These are phyloP conservation scores for Neonectria sp. DNA, from an alignment of 2,329 filamentous ascomycete genomes.

Conservation along the genomic window DNA sequence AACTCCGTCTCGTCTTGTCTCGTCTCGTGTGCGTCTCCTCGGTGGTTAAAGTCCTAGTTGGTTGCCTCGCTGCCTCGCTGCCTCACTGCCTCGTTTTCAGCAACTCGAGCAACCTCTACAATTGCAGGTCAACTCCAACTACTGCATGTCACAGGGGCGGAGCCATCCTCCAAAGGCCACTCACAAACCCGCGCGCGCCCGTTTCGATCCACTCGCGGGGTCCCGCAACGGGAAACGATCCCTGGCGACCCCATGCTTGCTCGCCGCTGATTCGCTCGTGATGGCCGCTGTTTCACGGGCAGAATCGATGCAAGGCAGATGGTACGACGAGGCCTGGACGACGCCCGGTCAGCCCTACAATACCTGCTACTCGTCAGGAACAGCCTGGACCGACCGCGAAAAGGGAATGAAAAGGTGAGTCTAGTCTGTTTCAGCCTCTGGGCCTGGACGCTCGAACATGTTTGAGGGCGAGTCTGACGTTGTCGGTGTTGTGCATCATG, in stretches of 20 bases:
- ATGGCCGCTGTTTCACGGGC: conserved; percentile 49
- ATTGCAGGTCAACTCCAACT: neutral
- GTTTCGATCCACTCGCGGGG: conserved; percentile 33
- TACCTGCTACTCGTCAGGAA: conserved; percentile 20
- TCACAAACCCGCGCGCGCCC: conserved; percentile 17
- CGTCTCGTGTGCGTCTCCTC: neutral
- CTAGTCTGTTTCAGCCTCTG: conserved; percentile 2
- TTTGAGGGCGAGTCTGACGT: neutral
- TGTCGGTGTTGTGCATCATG: neutral
- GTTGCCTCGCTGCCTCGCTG: conserved; percentile 6
- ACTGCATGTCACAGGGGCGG: conserved; percentile 37
- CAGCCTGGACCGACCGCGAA: neutral
- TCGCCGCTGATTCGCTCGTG: conserved; percentile 50
- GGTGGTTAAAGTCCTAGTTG: neutral
- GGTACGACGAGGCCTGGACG: conserved; percentile 23
- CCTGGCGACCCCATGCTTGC: conserved; percentile 25
- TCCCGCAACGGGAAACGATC: conserved; percentile 34
- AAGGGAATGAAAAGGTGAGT: neutral
- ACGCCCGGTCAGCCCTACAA: conserved; percentile 43
- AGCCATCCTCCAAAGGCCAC: conserved; percentile 17
- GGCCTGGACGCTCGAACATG: neutral
- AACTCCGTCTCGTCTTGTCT: too few relatives aligned
- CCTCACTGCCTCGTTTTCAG: conserved; percentile 4
- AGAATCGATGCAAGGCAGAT: conserved; percentile 47
- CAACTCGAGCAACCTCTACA: neutral